Base-by-base conservation (phyloP, 768 basidiomycete species). In the Lactifluus hygrophoroides region DNA sequence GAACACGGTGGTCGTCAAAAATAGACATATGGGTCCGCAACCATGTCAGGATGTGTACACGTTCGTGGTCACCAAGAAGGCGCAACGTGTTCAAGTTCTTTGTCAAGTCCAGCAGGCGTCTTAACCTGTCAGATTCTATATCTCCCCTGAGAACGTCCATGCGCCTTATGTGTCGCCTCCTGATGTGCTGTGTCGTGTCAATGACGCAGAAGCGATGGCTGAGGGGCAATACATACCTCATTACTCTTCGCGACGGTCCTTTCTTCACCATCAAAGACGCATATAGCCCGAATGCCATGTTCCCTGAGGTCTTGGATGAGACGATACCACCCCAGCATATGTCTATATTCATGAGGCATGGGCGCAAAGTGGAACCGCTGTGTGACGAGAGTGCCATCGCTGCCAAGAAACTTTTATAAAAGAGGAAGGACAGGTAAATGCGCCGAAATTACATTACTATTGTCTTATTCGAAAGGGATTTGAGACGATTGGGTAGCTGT, bases 361-460 rank as follows among this genome's bases (percentile, higher is more conserved):
- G 77, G 83, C 0, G 84, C 78, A 69, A 84, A 93, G 66, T 91
- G 87, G 45, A 91, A 76, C 23, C 90, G 81, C 67, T 90, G 88
- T 0, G 90, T 93, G 66, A 93, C 78, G 56, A 93, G 83, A 7
- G 90, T 93, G 46, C 84, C 90, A 76, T 93, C 90, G 44, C 90
- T 92, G 65, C 50, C 10, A 52, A 21, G 54, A 42, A 58, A 59
- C 40, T 47, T 50, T 7, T 17, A n/a, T 48, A 30, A 56, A 37
- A 42, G 14, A 17, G 53, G 49, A 40, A n/a, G 25, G 54, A 45
- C 57, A 58, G 47, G 52, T 42, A 32, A 28, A 55, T 53, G 53
- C 9, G 10, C 9, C 14, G 40, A 27, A 54, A 81, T 70, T 70
- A 91, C 90, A 93, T 81, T 51, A 86, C 86, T 52, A 93, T 74